Conservation (phyloP, 2,329 filamentous ascomycete species). For the Lecanicillium sp. region DNA sequence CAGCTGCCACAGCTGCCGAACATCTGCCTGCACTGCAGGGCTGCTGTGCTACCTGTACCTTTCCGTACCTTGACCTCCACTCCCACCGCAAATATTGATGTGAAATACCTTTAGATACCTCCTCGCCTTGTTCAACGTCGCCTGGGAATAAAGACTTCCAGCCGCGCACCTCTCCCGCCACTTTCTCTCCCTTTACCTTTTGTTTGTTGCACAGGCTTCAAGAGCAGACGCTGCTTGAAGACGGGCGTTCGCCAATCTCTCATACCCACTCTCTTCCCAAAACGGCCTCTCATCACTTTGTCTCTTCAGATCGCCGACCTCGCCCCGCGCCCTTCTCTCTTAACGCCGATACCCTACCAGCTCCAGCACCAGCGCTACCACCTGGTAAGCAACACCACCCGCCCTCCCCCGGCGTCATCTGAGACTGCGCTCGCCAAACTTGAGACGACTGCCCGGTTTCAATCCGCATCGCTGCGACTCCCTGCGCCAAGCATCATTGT, state of each 20-base stretch:
- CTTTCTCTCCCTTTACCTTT: not conserved
- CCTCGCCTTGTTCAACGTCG: no score
- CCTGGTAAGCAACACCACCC: conserved; percentile 8
- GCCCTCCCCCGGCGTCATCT: conserved; percentile 4
- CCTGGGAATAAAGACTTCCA: conserved; percentile 8
- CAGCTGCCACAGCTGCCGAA: no score
- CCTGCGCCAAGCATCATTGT: no score
- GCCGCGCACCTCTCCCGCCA: not conserved
- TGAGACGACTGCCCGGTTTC: conserved; percentile 12
- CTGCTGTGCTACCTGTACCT: no score
- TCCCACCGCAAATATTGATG: no score
- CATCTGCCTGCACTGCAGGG: no score
- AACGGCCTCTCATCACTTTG: not conserved
- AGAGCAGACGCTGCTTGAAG: not conserved
- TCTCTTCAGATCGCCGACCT: not conserved
- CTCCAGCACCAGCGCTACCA: not conserved
- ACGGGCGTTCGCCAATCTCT: no score
- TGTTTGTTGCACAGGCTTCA: not conserved
- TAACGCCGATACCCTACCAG: conserved; percentile 6
- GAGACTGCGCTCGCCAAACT: conserved; percentile 9
- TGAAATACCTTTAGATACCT: no score
- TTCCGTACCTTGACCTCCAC: no score
- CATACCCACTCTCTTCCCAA: not conserved
- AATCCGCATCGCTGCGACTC: conserved; percentile 8
- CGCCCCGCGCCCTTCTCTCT: conserved; percentile 4